Percentiles rank a stretch among this genome's conserved stretches.
These are phyloP conservation scores for Anthoceros angustus DNA, from an alignment of 225 moss, liverwort and hornwort genomes.

Conservation along the genomic window DNA sequence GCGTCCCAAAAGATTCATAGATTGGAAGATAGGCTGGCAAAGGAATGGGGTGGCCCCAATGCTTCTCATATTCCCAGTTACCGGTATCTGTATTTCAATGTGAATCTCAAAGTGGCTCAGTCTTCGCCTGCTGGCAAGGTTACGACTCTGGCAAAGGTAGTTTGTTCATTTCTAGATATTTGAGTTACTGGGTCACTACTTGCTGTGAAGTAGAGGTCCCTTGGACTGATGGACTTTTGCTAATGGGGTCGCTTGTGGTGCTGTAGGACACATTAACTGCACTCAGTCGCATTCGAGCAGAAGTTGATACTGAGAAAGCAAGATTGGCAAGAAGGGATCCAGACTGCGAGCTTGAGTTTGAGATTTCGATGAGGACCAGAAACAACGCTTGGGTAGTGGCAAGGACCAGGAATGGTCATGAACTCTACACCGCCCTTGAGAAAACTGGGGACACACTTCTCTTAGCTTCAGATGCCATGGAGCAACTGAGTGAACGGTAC, in stretches of 20 bases:
- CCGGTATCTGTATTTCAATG: conserved; percentile 65
- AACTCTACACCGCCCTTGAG: conserved; percentile 61
- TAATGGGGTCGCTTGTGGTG: conserved; percentile 2
- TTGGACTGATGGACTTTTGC: not conserved
- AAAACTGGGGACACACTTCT: conserved; percentile 48
- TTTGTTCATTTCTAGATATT: not conserved
- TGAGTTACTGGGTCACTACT: not conserved
- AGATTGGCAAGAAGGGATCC: conserved; percentile 29
- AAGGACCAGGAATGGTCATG: conserved; percentile 46
- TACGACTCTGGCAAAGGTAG: conserved; percentile 62
- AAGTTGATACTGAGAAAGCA: conserved; percentile 47
- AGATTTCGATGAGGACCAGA: conserved; percentile 57
- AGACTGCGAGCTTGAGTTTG: conserved; percentile 39
- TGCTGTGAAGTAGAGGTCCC: not conserved
- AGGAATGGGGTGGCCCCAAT: conserved; percentile 66
- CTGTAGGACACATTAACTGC: conserved; percentile 60
- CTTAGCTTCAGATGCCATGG: conserved; percentile 59
- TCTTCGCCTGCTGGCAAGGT: conserved; percentile 76
- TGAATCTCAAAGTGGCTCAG: conserved; percentile 30
- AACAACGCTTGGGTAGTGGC: conserved; percentile 77
- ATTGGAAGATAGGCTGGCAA: conserved; percentile 54
- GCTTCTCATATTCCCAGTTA: conserved; percentile 62
- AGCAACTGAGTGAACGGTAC: conserved; percentile 59
- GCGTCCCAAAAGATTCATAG: conserved; percentile 34
- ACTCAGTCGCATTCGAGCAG: conserved; percentile 50